Evolutionary conservation across 1,284 basidiomycete genomes (phyloP), one percentile per base, ranked within the genome.

Genomic region (Cryptococcus sp.): DNA sequence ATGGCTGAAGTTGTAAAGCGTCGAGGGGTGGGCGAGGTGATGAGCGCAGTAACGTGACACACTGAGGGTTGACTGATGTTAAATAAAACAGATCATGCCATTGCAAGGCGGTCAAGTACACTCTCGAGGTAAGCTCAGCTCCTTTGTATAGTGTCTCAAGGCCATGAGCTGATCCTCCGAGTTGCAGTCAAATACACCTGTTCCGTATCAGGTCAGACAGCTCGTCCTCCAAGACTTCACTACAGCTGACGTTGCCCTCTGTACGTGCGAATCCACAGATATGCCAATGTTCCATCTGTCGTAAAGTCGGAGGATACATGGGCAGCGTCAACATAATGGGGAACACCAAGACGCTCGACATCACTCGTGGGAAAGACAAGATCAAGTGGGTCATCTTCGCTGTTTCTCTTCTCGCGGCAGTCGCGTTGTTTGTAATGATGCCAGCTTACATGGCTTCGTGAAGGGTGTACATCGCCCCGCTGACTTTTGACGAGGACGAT

Each of bases 251-350:
- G 23, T 3, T 17, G 16, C 17, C 20, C n/a, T 5, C 22, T 16
- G 38, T 20, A 19, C 11, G 20, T 25, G 25, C 20, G 40, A 19
- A 19, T 2, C n/a, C 11, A 42, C 53, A 73, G 72, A 23, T 75
- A 13, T 78, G 77, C 58, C 73, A 75, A 62, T 79, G 78, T 58
- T 71, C 71, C 46, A 78, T 79, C 63, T 79, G 78, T 57, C 69
- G 78, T 35, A 79, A 79, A 57, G 65, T 66, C 4, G 76, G 76
- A 16, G 78, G 78, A 10, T 79, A 78, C 63, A 76, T 76, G 71
- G 78, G 78, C 46, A 71, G 68, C 49, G 65, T 73, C 47, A 76
- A 77, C 56, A 76, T 76, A 48, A 77, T 79, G 78, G 78, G 78
- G 23, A 75, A 78, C 52, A 69, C 63, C 45, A 58, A 68, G n/a